A percentile compares a stretch with the other conserved stretches of the same genome.
These are phyloP conservation scores for Raphanus raphanistrum DNA, from an alignment of 345 rosid species.

Conservation along the genomic window DNA sequence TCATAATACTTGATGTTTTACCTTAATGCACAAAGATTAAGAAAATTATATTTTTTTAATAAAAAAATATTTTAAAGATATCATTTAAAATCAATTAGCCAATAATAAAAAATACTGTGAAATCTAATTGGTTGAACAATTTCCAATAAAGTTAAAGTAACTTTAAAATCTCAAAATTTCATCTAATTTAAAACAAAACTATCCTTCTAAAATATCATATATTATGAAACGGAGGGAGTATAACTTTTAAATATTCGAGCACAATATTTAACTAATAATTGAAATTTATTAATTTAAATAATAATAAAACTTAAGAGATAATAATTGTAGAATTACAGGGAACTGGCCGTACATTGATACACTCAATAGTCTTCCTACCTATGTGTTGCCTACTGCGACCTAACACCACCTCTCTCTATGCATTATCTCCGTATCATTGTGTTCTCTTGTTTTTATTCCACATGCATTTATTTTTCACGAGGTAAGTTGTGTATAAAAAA, in stretches of 20 bases:
- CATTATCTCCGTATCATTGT: conserved; percentile 35
- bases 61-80: no score
- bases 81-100: no score
- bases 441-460: conserved; percentile 16
- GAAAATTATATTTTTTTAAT: no score
- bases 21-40: no score
- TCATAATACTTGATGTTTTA: no score
- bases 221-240: no score
- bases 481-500: conserved; percentile 20
- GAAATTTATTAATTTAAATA: not conserved
- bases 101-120: no score
- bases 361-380: conserved; percentile 22
- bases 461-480: conserved; percentile 16
- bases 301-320: not conserved
- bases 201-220: no score
- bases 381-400: conserved; percentile 26
- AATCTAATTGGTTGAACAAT: no score
- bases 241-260: not conserved
- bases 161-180: no score
- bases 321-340: conserved; percentile 21
- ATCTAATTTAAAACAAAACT: no score
- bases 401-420: conserved; percentile 16
- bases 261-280: not conserved
- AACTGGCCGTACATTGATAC: conserved; percentile 38
- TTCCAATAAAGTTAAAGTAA: no score